These are phyloP conservation scores for Neocatenulostroma microsporum DNA, from an alignment of 2,329 filamentous ascomycete genomes.

Conservation along the genomic window DNA sequence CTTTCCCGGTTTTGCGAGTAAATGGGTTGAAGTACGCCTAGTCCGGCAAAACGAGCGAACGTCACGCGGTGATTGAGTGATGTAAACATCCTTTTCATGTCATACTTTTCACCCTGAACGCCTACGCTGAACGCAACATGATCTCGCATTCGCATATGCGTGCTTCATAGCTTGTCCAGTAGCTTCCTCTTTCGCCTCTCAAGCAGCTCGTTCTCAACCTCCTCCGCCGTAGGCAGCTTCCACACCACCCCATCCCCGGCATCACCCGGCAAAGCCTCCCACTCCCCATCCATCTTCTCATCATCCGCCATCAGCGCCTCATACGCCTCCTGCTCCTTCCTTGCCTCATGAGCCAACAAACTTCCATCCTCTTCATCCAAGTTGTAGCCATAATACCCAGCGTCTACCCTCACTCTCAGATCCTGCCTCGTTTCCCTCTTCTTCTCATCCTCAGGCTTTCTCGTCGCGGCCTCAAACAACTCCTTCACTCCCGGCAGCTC, in stretches of 20 bases:
- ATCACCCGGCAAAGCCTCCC: constrained; percentile 84
- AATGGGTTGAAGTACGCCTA: no score
- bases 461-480: constrained; percentile 73
- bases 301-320: constrained; percentile 58
- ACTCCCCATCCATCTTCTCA: constrained; percentile 41
- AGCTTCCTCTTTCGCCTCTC: constrained; percentile 76
- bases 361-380: constrained; percentile 82
- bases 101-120: no score
- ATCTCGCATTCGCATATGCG: no score
- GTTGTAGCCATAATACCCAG: constrained; percentile 92
- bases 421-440: constrained; percentile 60
- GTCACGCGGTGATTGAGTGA: no score
- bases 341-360: constrained; percentile 69
- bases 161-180: constrained; percentile 67
- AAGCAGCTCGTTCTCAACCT: constrained; percentile 90
- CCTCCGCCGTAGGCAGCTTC: constrained; percentile 76
- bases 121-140: no score
- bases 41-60: no score
- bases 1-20: no score
- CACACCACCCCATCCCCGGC: constrained; percentile 72
- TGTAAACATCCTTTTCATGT: no score
- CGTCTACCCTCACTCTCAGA: constrained; percentile 71
- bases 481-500: constrained; percentile 95
- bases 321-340: constrained; percentile 74
- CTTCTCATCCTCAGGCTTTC: constrained; percentile 47